These are phyloP conservation scores for Paragyromitra xinjiangensis DNA, from an alignment of 495 filamentous ascomycete genomes.

Conservation along the genomic window DNA sequence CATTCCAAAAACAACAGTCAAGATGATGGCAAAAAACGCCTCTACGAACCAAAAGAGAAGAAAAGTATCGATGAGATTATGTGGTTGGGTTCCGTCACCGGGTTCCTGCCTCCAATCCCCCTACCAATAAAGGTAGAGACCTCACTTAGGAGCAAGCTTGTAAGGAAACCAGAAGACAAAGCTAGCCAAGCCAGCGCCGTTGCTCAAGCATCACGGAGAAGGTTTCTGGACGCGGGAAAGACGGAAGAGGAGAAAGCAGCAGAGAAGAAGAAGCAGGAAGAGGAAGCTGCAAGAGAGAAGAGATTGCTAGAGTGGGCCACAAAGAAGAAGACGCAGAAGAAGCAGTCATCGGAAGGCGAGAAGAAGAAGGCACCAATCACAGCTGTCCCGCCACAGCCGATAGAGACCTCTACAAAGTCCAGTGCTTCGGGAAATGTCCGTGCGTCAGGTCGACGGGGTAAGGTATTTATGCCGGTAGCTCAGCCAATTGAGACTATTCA, in stretches of 20 bases:
- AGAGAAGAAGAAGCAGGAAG: constrained; percentile 49
- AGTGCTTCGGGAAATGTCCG: constrained; percentile 33
- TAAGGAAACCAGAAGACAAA: constrained; percentile 55
- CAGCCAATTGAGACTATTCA: constrained; percentile 53
- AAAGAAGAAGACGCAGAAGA: constrained; percentile 46
- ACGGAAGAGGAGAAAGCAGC: constrained; percentile 51
- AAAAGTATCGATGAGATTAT: constrained; percentile 57
- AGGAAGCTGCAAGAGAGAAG: constrained; percentile 54
- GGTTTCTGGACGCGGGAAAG: constrained; percentile 34
- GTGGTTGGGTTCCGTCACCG: constrained; percentile 56
- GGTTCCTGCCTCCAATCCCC: constrained; percentile 47
- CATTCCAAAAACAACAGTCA: constrained; percentile 34
- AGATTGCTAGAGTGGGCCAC: constrained; percentile 53
- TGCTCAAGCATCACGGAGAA: constrained; percentile 42
- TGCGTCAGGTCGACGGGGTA: constrained; percentile 48
- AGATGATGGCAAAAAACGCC: constrained; percentile 50
- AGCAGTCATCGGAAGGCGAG: constrained; percentile 28
- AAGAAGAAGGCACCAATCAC: constrained; percentile 33
- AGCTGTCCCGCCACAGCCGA: constrained; percentile 36
- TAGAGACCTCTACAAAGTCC: constrained; percentile 30
- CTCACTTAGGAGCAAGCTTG: constrained; percentile 54
- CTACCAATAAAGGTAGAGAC: constrained; percentile 46
- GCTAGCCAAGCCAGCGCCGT: constrained; percentile 53
- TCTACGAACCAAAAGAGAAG: constrained; percentile 55
- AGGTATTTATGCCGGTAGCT: constrained; percentile 56